Evolutionary conservation across 768 basidiomycete genomes (phyloP).

Genomic region (Tylopilus subfusipes): DNA sequence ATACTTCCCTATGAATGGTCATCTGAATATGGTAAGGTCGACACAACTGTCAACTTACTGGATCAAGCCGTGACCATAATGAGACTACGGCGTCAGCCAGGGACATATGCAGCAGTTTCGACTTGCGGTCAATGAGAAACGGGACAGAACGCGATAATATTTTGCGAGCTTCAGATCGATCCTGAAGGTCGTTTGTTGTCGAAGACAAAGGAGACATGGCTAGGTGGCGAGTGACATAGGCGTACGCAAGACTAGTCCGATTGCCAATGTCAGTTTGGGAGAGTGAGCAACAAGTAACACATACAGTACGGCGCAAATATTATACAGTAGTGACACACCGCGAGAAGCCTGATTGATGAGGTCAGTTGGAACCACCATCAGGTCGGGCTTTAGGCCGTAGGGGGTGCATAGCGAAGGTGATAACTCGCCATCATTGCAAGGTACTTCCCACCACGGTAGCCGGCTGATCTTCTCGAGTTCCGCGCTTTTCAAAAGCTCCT

Average conservation of each 20-base stretch:
- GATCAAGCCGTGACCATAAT: slow-evolving; percentile 60
- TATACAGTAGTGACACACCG: slow-evolving; percentile 56
- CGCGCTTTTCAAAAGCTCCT: slow-evolving; percentile 55
- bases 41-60: slow-evolving; percentile 21
- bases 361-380: slow-evolving; percentile 45
- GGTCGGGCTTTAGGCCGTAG: slow-evolving; percentile 39
- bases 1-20: slow-evolving; percentile 30
- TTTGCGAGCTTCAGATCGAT: slow-evolving; percentile 44
- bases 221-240: slow-evolving; percentile 61
- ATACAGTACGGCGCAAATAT: slow-evolving; percentile 65
- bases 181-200: slow-evolving; percentile 37
- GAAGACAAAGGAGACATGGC: slow-evolving; percentile 54
- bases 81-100: slow-evolving; percentile 55
- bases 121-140: slow-evolving; percentile 60
- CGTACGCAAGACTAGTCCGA: slow-evolving; percentile 58
- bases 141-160: slow-evolving; percentile 55
- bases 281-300: slow-evolving; percentile 24
- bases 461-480: slow-evolving; percentile 47
- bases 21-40: not conserved
- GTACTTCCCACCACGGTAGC: slow-evolving; percentile 73
- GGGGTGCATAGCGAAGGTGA: slow-evolving; percentile 3
- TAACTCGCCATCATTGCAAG: slow-evolving; percentile 1
- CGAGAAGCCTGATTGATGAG: slow-evolving; percentile 39
- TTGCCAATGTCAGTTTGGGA: not conserved
- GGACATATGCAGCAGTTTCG: slow-evolving; percentile 49